Base-by-base conservation (phyloP, 2,329 filamentous ascomycete species). In the Corynespora cassiicola region DNA sequence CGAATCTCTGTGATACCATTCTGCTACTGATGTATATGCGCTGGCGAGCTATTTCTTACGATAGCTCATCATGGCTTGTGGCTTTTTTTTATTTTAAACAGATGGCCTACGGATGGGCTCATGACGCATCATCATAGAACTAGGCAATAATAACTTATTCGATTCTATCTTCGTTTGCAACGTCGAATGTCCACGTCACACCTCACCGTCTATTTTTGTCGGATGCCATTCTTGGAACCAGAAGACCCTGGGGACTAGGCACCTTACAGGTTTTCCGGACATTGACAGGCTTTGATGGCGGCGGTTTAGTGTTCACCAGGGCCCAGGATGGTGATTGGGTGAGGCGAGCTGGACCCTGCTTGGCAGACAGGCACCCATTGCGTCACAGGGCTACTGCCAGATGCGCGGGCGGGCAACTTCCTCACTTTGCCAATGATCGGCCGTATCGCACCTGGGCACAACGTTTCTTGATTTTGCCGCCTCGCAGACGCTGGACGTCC, bases 1-100 rank as follows among this genome's bases (percentile, higher is more conserved):
- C 36, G 39, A 38, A 24, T 42, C 35, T 34, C 44, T 51, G 43
- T 56, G 52, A 58, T 58, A 58, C 54, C 54, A 56, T 42, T 39
- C 33, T 44, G 36, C 30, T 33, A n/a, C n/a, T n/a, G n/a, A n/a
- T n/a, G n/a, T n/a, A n/a, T n/a, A n/a, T n/a, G n/a, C n/a, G n/a
- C n/a, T n/a, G n/a, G n/a, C n/a, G n/a, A n/a, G n/a, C n/a, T n/a
- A n/a, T n/a, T n/a, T n/a, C n/a, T n/a, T n/a, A n/a, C n/a, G n/a
- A n/a, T n/a, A n/a, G n/a, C n/a, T n/a, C n/a, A n/a, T n/a, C n/a
- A n/a, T n/a, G n/a, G n/a, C n/a, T n/a, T n/a, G n/a, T n/a, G n/a
- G n/a, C n/a, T n/a, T n/a, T n/a, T n/a, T n/a, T n/a, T n/a, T n/a
- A n/a, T n/a, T n/a, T n/a, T n/a, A n/a, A n/a, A n/a, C n/a, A n/a